phyloP scores from a whole-genome alignment of 495 filamentous ascomycete species.

The Lasiosphaeria hispida region DNA sequence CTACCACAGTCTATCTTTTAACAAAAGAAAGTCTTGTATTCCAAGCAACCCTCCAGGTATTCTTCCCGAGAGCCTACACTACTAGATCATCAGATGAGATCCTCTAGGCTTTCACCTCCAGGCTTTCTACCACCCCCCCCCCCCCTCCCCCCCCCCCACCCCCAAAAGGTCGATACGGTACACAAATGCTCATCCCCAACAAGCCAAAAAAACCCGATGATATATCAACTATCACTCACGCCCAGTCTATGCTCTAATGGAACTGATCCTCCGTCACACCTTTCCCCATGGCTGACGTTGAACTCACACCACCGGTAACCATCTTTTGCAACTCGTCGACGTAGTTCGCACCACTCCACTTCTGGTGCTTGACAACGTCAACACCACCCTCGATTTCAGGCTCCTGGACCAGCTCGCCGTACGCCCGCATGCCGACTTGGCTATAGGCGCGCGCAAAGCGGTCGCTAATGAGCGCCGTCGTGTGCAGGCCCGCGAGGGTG shows the following conservation, averaged over 20 bases:
- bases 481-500: constrained; percentile 96
- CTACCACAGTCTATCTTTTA: too few species aligned
- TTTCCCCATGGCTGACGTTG: constrained; percentile 92
- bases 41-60: too few species aligned
- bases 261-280: constrained; percentile 99
- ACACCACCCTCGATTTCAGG: constrained; percentile 88
- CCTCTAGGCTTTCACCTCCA: too few species aligned
- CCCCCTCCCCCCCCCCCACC: too few species aligned
- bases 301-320: constrained; percentile 90
- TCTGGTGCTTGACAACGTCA: constrained; percentile 97
- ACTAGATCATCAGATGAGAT: too few species aligned
- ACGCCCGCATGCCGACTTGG: constrained; percentile 87
- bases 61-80: too few species aligned
- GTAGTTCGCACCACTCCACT: constrained; percentile 95
- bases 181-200: too few species aligned
- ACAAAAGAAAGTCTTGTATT: too few species aligned
- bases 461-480: constrained; percentile 85
- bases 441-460: constrained; percentile 82
- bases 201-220: too few species aligned
- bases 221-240: not conserved
- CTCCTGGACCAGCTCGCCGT: constrained; percentile 95
- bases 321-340: constrained; percentile 94
- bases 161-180: too few species aligned
- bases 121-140: too few species aligned
- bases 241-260: constrained; percentile 31